Evolutionary conservation across 208 protist genomes (phyloP).

Genomic region (Naegleria fowleri): DNA sequence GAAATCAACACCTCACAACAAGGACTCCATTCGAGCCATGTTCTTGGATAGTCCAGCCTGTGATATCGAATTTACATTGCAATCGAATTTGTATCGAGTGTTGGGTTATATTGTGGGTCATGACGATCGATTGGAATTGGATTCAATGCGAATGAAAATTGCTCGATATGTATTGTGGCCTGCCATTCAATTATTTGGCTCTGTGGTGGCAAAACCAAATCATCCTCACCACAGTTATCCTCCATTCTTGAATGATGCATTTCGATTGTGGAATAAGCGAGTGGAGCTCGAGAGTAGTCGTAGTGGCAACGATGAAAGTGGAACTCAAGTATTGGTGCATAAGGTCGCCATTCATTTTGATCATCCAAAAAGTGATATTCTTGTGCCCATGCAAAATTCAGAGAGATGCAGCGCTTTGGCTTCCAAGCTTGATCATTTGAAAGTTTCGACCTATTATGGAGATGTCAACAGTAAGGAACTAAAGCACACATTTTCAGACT

Average conservation of each 20-base stretch:
- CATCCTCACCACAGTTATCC: background rate
- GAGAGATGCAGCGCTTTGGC: background rate
- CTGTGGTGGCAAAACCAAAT: background rate
- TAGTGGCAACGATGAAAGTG: too few species aligned
- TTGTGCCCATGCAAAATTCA: background rate
- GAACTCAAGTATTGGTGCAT: background rate
- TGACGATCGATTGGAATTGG: background rate
- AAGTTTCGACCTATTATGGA: background rate
- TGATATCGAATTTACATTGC: background rate
- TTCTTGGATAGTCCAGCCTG: background rate
- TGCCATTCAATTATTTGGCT: background rate
- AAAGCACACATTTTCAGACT: background rate
- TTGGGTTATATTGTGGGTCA: background rate
- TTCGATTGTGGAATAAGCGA: background rate
- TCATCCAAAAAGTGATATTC: background rate
- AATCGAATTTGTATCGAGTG: background rate
- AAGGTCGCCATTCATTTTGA: background rate
- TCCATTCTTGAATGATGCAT: background rate
- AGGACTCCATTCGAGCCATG: background rate
- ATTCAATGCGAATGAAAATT: background rate
- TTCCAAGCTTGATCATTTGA: background rate
- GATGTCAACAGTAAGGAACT: background rate
- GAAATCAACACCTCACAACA: background rate
- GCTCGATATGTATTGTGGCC: background rate
- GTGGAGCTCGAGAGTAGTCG: background rate